Percentiles rank a stretch among this genome's conserved stretches.
Conservation (phyloP, 208 protist species). For the Angomonas desouzai region DNA sequence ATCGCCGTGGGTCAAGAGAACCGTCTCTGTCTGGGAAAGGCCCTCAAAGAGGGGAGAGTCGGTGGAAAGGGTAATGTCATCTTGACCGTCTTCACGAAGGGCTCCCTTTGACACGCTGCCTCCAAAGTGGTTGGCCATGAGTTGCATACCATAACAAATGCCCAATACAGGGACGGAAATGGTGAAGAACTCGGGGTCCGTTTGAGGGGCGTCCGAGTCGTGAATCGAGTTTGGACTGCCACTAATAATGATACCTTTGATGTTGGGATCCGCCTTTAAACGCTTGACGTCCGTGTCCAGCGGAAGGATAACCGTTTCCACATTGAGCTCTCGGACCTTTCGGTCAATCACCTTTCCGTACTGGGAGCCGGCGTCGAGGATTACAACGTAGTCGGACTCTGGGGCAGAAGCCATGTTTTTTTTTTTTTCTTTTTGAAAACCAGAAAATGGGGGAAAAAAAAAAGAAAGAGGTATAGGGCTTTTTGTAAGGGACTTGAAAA, state of each 20-base stretch:
- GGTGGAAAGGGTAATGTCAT: constrained; percentile 69
- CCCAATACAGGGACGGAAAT: constrained; percentile 91
- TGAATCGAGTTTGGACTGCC: constrained; percentile 93
- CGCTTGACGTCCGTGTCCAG: constrained; percentile 56
- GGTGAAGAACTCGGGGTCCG: constrained; percentile 70
- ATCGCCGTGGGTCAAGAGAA: constrained; percentile 97
- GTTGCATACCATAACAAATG: constrained; percentile 99
- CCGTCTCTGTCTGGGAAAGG: constrained; percentile 40
- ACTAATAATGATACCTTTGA: constrained; percentile 94
- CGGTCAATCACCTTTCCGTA: constrained; percentile 97
- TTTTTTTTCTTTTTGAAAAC: neutral
- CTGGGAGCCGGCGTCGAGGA: constrained; percentile 96
- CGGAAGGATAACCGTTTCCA: constrained; percentile 90
- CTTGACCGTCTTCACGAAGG: constrained; percentile 95
- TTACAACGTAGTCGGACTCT: constrained; percentile 77
- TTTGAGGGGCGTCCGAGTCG: constrained; percentile 81
- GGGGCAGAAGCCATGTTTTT: constrained; percentile 2
- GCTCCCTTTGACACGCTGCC: constrained; percentile 84
- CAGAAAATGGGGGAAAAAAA: neutral
- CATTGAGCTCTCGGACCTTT: constrained; percentile 92
- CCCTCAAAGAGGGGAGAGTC: constrained; percentile 63
- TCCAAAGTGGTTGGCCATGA: constrained; percentile 82
- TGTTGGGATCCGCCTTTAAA: constrained; percentile 34
- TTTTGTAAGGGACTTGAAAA: no score
- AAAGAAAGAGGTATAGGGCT: no score